A percentile compares a stretch with the other conserved stretches of the same genome.
phyloP scores from a whole-genome alignment of 768 basidiomycete species.

The Amanita polypyramis region DNA sequence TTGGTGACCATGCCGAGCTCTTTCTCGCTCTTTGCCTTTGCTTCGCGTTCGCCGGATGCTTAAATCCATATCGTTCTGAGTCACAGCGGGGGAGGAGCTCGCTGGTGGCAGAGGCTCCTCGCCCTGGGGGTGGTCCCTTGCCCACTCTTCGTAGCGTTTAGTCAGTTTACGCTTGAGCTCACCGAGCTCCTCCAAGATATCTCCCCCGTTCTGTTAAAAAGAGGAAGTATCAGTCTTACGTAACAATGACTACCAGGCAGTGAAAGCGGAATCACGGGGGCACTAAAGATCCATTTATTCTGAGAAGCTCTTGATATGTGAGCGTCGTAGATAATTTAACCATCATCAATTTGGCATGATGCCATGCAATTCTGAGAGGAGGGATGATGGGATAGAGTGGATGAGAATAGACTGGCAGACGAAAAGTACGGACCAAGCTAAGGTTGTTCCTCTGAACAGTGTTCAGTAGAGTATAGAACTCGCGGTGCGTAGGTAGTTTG shows the following conservation, averaged over 20 bases:
- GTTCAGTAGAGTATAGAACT: slow-evolving; percentile 48
- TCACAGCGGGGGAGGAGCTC: slow-evolving; percentile 16
- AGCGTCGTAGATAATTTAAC: neutral
- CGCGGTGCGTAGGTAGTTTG: slow-evolving; percentile 62
- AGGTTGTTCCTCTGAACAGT: slow-evolving; percentile 56
- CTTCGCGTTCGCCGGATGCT: slow-evolving; percentile 12
- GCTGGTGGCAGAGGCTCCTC: slow-evolving; percentile 12
- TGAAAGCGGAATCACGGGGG: neutral
- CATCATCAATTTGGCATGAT: neutral
- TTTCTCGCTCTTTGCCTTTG: slow-evolving; percentile 6
- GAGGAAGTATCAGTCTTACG: neutral
- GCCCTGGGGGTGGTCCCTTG: slow-evolving; percentile 29
- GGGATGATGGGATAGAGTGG: slow-evolving; percentile 1
- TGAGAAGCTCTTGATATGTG: neutral
- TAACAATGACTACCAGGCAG: neutral
- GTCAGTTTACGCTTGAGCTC: slow-evolving; percentile 56
- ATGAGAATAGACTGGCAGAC: slow-evolving; percentile 5
- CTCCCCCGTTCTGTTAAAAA: slow-evolving; percentile 53
- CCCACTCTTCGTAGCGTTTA: slow-evolving; percentile 55
- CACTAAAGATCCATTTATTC: neutral
- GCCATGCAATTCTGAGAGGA: neutral
- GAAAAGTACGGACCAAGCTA: slow-evolving; percentile 43
- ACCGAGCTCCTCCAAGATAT: slow-evolving; percentile 57
- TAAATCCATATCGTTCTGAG: slow-evolving; percentile 15
- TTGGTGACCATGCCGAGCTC: neutral